Evolutionary conservation across 306 rosid genomes (phyloP), one percentile per base, ranked within the genome.

Genomic region (Biancaea sappan): DNA sequence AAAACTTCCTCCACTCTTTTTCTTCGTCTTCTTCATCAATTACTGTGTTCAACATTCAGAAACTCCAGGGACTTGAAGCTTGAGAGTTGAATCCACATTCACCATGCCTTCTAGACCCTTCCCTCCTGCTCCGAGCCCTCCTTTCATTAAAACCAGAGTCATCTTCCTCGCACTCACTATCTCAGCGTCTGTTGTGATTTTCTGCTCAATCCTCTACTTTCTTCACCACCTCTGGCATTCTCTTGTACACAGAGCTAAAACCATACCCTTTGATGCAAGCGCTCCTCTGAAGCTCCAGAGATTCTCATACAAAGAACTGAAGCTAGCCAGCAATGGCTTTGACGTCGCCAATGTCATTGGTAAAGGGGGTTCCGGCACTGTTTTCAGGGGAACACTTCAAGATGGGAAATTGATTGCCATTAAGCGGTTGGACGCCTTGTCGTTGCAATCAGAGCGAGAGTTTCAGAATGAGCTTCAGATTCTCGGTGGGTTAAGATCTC

Each of bases 301-400:
- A 43, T 94, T 87, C 83, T 81, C 96, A 3, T 92, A 90, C 89
- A 90, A 82, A 66, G 98, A 94, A 32, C 85, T 94, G 66, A 91
- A 90, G 85, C 84, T 61, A 41, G 93, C 97, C 26, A 87, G 90
- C 40, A 87, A 83, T 72, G 84, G 80, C 47, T 94, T 94, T 68
- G 86, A 88, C 79, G 60, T 81, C 8, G 69, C 87, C 60, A 88
- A 91, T 77, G 75, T 91, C 13, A 87, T 94, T 60, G 98, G 98
- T 32, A 94, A 94, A 80, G 98, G 98, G 51, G 98, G 98, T 5
- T 94, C 98, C 21, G 98, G 96, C 37, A 94, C 98, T 50, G 98
- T 94, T 35, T 94, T 90, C 67, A 87, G 80, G 61, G 98, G 98
- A 14, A 69, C 86, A 15, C 89, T 94, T 4, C 74, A 77, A 72